These are phyloP conservation scores for Funneliformis mosseae DNA, from an alignment of 192 early-diverging fungal genomes.

Conservation along the genomic window DNA sequence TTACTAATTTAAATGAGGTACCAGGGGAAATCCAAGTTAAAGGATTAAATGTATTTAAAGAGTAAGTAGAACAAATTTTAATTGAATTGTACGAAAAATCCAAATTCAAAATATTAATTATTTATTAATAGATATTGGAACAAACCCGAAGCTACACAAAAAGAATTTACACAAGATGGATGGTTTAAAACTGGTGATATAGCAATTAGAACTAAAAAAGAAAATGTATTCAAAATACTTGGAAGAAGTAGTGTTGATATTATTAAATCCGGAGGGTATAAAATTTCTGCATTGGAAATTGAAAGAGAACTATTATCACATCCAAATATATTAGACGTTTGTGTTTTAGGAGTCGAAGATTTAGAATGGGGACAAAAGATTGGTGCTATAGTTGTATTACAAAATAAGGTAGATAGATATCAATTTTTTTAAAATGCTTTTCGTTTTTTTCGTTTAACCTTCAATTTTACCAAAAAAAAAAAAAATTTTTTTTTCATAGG, in stretches of 20 bases:
- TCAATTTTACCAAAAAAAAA: not conserved
- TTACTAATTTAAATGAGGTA: conserved; percentile 50
- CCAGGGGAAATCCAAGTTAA: conserved; percentile 75
- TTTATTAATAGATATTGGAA: conserved; percentile 62
- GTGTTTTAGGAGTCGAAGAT: conserved; percentile 72
- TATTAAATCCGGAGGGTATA: conserved; percentile 88
- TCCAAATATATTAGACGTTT: conserved; percentile 65
- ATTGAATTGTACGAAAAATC: not conserved
- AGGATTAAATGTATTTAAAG: conserved; percentile 75
- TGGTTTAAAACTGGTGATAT: conserved; percentile 88
- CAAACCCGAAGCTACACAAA: conserved; percentile 67
- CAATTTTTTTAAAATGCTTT: not conserved
- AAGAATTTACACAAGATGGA: conserved; percentile 71
- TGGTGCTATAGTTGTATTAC: conserved; percentile 65
- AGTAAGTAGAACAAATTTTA: conserved; percentile 40
- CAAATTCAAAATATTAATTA: not conserved
- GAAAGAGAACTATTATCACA: conserved; percentile 76
- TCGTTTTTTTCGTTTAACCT: not conserved
- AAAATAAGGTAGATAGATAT: conserved; percentile 29
- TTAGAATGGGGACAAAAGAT: conserved; percentile 79
- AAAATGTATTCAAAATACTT: conserved; percentile 71
- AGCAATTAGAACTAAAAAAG: conserved; percentile 51
- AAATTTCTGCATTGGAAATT: conserved; percentile 82
- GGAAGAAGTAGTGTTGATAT: conserved; percentile 84
- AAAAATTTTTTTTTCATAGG: not conserved